phyloP scores from a whole-genome alignment of 2,329 filamentous ascomycete genomes.

The Arthrobotrys sinensis region DNA sequence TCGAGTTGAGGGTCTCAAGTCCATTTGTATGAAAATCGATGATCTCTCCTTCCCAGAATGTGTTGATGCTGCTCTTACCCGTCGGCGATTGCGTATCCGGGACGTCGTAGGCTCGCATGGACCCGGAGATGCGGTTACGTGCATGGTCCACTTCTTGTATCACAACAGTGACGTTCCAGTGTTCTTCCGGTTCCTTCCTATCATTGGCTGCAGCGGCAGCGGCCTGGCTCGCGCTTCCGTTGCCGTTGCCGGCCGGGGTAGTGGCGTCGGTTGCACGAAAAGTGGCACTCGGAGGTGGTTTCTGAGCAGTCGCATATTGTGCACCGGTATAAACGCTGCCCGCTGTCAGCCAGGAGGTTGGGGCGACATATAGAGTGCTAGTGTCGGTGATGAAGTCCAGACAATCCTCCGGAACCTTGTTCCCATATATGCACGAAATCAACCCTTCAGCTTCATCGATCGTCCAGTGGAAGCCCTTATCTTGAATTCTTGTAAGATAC shows the following conservation, averaged over 20 bases:
- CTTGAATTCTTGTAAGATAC: constrained; percentile 75
- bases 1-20: constrained; percentile 67
- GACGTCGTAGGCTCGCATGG: constrained; percentile 80
- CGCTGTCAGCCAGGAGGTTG: constrained; percentile 76
- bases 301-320: constrained; percentile 72
- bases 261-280: constrained; percentile 66
- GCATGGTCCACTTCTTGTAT: constrained; percentile 76
- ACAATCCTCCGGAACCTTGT: constrained; percentile 64
- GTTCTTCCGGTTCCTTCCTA: constrained; percentile 70
- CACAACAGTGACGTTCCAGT: constrained; percentile 78
- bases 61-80: constrained; percentile 73
- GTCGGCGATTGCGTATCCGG: constrained; percentile 68
- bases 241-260: constrained; percentile 32
- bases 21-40: constrained; percentile 72
- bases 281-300: constrained; percentile 39
- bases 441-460: constrained; percentile 53
- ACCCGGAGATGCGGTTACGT: constrained; percentile 76
- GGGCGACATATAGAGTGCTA: constrained; percentile 70
- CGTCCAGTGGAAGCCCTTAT: constrained; percentile 55
- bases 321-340: constrained; percentile 76
- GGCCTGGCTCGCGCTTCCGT: constrained; percentile 1
- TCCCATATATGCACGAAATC: constrained; percentile 57
- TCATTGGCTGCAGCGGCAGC: constrained; percentile 30
- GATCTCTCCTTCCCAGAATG: constrained; percentile 79
- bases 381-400: constrained; percentile 75